Base-by-base conservation (phyloP, 2,329 filamentous ascomycete species). In the Pyrenophora tritici-repentis region DNA sequence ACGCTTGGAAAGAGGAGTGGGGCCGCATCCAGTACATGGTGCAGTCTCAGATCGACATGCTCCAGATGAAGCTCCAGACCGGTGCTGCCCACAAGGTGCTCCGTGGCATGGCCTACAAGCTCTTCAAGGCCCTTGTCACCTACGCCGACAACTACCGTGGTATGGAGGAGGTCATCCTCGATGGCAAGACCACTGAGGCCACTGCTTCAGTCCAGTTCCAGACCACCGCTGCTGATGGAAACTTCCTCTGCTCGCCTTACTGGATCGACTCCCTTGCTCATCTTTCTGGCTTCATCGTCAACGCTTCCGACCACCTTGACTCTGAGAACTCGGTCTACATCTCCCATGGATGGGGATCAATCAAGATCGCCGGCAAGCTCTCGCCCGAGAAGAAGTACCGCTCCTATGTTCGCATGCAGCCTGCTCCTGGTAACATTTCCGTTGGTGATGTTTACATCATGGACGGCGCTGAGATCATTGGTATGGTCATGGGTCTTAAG, bases 21-120 rank as follows among this genome's bases (percentile, higher is more conserved):
- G 79, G 85, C 53, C 86, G 87, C 45, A 82, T 83, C 59, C 80
- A 81, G 60, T 90, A 76, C 72, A 80, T 81, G 78, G 78, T 81
- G 42, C 78, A 81, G 67, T 75, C 74, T 41, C 79, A 81, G 66
- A 76, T 81, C 49, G 78, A 91, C 67, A 78, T 91, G 31, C 84
- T 93, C 67, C 83, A 85, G 63, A 80, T 83, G 55, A 86, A 84
- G 52, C 86, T 88, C 47, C 76, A 83, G 62, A 80, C 78, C 29
- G 88, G 88, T 33, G 81, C 83, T 48, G 87, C 87, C 22, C 87
- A 88, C 69, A 88, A 89, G 74, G 83, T 91, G 55, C 83, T 87
- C 42, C 85, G 87, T 20, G 87, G 87, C 29, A 83, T 91, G 76
- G 86, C 87, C 12, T 94, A 94, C 81, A 92, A 91, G 75, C 81